These are phyloP conservation scores for Coniochaeta prunicola DNA, from an alignment of 2,329 filamentous ascomycete species.

Conservation along the genomic window DNA sequence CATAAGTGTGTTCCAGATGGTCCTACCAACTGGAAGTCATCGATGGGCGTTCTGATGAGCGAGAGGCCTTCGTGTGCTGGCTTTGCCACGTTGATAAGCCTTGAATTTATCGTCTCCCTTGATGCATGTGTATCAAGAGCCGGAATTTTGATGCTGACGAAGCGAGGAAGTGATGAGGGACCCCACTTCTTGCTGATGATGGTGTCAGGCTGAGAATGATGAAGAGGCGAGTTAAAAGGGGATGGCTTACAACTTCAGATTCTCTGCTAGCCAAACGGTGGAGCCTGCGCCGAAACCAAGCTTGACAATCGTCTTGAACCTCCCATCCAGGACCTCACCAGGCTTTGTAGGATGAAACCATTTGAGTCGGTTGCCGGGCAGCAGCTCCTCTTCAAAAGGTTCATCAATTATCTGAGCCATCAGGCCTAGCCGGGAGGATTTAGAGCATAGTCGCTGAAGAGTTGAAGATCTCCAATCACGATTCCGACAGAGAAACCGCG, in stretches of 20 bases:
- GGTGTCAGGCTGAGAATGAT: too few relatives aligned
- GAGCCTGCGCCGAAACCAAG: background rate
- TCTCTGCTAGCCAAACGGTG: background rate
- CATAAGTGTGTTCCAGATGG: background rate
- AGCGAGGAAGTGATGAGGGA: background rate
- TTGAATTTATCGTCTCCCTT: background rate
- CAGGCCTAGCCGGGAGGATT: background rate
- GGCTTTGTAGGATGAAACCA: background rate
- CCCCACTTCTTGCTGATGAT: too few relatives aligned
- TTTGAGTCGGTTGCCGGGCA: background rate
- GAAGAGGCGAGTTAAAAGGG: background rate
- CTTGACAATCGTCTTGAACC: background rate
- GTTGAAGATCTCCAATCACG: too few relatives aligned
- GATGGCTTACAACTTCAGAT: background rate
- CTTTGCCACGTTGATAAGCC: background rate
- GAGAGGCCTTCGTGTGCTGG: background rate
- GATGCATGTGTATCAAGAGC: background rate
- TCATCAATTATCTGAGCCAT: background rate
- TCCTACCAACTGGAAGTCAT: background rate
- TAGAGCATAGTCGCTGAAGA: too few relatives aligned
- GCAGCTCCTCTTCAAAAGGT: background rate
- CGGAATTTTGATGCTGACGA: background rate
- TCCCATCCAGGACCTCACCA: background rate
- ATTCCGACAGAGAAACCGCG: too few relatives aligned
- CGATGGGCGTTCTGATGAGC: background rate